Conservation (phyloP, 2,329 filamentous ascomycete genomes). For the Fusarium paranaense region DNA sequence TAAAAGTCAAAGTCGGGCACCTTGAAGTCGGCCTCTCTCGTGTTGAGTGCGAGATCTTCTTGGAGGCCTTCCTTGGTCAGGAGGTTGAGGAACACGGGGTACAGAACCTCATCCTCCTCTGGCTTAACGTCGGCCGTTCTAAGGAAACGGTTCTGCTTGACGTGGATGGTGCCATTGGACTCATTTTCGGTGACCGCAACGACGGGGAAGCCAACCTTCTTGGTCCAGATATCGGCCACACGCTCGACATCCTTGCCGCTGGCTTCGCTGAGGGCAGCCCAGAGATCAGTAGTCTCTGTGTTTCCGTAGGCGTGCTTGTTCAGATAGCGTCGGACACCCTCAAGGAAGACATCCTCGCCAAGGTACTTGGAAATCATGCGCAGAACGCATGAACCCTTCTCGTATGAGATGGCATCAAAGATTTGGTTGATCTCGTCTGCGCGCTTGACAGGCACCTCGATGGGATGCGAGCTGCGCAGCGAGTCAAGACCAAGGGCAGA, state of each 20-base stretch:
- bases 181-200: conserved; percentile 80
- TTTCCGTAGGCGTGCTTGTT: conserved; percentile 98
- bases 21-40: conserved; percentile 81
- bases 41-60: conserved; percentile 71
- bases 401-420: conserved; percentile 97
- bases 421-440: conserved; percentile 98
- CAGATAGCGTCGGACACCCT: conserved; percentile 89
- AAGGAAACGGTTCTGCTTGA: conserved; percentile 96
- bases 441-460: conserved; percentile 94
- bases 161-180: conserved; percentile 76
- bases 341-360: conserved; percentile 91
- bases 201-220: conserved; percentile 94
- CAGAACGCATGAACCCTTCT: conserved; percentile 94
- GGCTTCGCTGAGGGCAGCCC: conserved; percentile 86
- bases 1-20: conserved; percentile 87
- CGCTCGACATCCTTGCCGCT: conserved; percentile 91
- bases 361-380: conserved; percentile 98
- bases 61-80: conserved; percentile 87
- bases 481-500: conserved; percentile 90
- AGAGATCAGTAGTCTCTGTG: conserved; percentile 90
- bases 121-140: conserved; percentile 93
- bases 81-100: conserved; percentile 89
- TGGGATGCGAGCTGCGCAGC: conserved; percentile 92
- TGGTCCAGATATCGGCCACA: conserved; percentile 97
- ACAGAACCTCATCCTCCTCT: conserved; percentile 89